Percentiles rank a stretch among this genome's conserved stretches.
Evolutionary conservation across 2,329 filamentous ascomycete genomes (phyloP).

Genomic region (Sordariomycetes sp.): DNA sequence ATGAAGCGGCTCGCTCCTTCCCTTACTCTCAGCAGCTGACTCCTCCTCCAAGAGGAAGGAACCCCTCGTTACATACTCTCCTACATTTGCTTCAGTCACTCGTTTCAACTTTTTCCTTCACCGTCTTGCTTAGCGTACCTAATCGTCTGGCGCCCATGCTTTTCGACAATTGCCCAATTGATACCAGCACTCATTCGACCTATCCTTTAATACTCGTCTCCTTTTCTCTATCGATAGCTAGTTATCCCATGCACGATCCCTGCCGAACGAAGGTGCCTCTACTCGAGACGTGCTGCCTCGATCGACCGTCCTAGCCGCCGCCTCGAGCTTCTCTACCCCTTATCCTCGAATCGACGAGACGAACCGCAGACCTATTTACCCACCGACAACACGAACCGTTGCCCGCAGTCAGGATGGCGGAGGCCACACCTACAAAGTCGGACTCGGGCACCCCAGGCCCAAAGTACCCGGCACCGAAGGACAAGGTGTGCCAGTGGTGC

Average conservation of each 20-base stretch:
- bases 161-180: not conserved
- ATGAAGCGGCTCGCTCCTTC: not conserved
- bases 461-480: conserved; percentile 46
- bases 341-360: not conserved
- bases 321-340: not conserved
- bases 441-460: conserved; percentile 21
- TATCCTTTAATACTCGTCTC: not conserved
- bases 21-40: not conserved
- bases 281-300: not conserved
- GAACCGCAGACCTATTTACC: not conserved
- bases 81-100: not conserved
- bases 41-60: not conserved
- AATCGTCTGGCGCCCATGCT: not conserved
- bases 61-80: not conserved
- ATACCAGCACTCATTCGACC: not conserved
- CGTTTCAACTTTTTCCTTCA: not conserved
- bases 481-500: conserved; percentile 82
- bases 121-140: not conserved
- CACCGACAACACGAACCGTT: not conserved
- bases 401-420: conserved; percentile 15
- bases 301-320: not conserved
- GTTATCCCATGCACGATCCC: not conserved
- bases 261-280: not conserved
- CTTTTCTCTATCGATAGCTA: not conserved
- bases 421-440: conserved; percentile 17